Evolutionary conservation across 768 basidiomycete genomes (phyloP).

Genomic region (Panellus pusillus): DNA sequence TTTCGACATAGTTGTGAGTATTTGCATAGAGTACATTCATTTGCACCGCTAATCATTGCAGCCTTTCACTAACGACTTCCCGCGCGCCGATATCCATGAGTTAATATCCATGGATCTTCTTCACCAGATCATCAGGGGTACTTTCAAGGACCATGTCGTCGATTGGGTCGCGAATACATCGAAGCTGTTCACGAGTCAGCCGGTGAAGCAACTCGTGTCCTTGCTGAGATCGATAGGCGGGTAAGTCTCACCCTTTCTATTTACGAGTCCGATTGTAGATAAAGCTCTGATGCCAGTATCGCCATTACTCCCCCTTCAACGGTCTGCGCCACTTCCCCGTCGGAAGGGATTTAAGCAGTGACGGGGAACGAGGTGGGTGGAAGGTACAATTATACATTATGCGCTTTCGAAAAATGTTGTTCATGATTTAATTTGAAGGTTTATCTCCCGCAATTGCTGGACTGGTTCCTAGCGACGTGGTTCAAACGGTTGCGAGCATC

Average conservation of each 20-base stretch:
- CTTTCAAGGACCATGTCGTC: slow-evolving; percentile 36
- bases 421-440: too few relatives aligned
- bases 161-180: slow-evolving; percentile 31
- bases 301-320: slow-evolving; percentile 23
- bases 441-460: slow-evolving; percentile 18
- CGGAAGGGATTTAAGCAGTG: slow-evolving; percentile 35
- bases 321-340: slow-evolving; percentile 30
- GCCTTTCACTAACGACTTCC: slow-evolving; percentile 37
- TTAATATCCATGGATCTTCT: slow-evolving; percentile 32
- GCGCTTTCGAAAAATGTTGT: too few relatives aligned
- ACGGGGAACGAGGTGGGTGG: slow-evolving; percentile 30
- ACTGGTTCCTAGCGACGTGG: slow-evolving; percentile 11
- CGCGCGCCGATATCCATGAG: slow-evolving; percentile 35
- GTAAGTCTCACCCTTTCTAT: too few relatives aligned
- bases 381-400: too few relatives aligned
- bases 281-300: too few relatives aligned
- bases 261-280: too few relatives aligned
- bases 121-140: slow-evolving; percentile 30
- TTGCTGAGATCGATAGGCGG: slow-evolving; percentile 36
- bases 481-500: slow-evolving; percentile 3
- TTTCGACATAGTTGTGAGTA: slow-evolving; percentile 25
- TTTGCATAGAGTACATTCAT: too few relatives aligned
- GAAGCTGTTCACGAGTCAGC: too few relatives aligned
- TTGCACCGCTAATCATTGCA: slow-evolving; percentile 10
- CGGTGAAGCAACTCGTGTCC: slow-evolving; percentile 26